Evolutionary conservation across 331 rosid species (phyloP).

Genomic region (Pyracantha coccinea): DNA sequence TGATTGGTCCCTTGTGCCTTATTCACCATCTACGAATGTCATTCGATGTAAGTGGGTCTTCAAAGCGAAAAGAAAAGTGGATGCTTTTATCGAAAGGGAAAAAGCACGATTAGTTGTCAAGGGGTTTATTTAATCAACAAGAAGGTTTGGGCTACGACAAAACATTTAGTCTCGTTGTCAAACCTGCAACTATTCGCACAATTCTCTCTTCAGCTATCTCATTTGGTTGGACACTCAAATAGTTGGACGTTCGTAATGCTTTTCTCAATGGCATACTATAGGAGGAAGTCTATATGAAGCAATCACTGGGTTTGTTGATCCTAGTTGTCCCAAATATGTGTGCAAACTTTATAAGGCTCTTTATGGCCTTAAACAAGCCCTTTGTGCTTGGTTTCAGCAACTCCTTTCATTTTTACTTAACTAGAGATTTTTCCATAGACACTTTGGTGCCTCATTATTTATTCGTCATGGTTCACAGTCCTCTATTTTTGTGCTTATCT

Average conservation of each 20-base stretch:
- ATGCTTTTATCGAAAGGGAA: too few relatives aligned
- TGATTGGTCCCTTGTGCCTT: too few relatives aligned
- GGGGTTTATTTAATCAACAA: too few relatives aligned
- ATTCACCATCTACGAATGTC: too few relatives aligned
- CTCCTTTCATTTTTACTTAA: neutral
- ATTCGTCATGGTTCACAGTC: neutral
- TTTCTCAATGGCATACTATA: neutral
- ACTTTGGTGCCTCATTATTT: neutral
- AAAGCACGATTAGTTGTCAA: too few relatives aligned
- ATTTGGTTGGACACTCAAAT: neutral
- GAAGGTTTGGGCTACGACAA: neutral
- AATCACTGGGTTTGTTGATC: neutral
- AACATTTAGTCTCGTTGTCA: neutral
- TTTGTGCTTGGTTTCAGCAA: neutral
- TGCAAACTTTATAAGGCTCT: neutral
- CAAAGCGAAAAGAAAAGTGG: too few relatives aligned
- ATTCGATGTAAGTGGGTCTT: too few relatives aligned
- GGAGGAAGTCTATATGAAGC: neutral
- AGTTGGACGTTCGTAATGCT: neutral
- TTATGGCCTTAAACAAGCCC: neutral
- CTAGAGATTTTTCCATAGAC: neutral
- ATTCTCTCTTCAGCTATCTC: neutral
- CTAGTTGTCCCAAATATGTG: neutral
- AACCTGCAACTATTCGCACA: neutral
- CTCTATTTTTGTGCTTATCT: neutral